These are phyloP conservation scores for Fragaria vesca DNA, from an alignment of 306 rosid species.

Conservation along the genomic window DNA sequence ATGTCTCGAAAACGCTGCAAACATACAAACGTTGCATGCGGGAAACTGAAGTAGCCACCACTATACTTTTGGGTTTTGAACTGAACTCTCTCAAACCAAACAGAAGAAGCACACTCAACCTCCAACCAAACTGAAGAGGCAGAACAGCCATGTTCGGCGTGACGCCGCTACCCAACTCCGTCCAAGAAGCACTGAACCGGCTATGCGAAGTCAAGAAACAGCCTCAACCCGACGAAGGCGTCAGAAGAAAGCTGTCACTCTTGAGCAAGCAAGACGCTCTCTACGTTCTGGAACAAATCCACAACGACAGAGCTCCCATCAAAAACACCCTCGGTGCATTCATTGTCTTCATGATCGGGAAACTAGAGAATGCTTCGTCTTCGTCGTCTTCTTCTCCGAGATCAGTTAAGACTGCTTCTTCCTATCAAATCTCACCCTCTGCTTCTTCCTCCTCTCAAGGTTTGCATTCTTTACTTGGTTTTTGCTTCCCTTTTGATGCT, in stretches of 20 bases:
- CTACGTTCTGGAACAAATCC: slow-evolving; percentile 3
- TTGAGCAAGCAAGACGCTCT: slow-evolving; percentile 33
- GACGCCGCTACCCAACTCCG: not conserved
- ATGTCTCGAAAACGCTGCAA: too few species aligned
- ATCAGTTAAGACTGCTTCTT: not conserved
- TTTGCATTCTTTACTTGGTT: not conserved
- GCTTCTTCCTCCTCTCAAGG: slow-evolving; percentile 1
- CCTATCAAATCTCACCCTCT: not conserved
- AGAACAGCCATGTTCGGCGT: not conserved
- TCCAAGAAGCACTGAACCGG: not conserved
- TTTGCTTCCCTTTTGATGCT: not conserved
- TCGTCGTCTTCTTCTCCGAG: not conserved
- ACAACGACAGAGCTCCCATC: not conserved
- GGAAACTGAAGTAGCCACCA: too few species aligned
- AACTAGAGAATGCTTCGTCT: not conserved
- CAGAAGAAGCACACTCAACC: too few species aligned
- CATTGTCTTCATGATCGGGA: slow-evolving; percentile 11
- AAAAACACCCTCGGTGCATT: slow-evolving; percentile 15
- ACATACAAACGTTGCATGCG: too few species aligned
- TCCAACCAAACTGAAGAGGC: too few species aligned
- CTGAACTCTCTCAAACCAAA: too few species aligned
- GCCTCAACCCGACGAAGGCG: not conserved
- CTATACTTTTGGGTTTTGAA: too few species aligned
- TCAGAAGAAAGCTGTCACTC: slow-evolving; percentile 14
- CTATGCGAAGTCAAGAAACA: slow-evolving; percentile 24